Percentiles rank a stretch among this genome's conserved stretches.
phyloP scores from a whole-genome alignment of 1,284 basidiomycete genomes.

The Papiliotrema fonsecae region DNA sequence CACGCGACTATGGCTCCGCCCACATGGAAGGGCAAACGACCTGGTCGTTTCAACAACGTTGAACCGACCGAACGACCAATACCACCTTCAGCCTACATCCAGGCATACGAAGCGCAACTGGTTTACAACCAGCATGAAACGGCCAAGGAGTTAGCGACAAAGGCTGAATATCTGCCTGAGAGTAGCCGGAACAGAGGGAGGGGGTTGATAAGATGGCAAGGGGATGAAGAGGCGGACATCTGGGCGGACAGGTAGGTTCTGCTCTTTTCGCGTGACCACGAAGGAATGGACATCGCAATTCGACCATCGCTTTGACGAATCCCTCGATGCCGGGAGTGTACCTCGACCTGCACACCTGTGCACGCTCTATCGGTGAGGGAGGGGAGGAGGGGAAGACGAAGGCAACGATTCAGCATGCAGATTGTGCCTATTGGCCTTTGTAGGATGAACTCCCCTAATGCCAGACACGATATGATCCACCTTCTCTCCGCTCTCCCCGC shows the following conservation, averaged over 20 bases:
- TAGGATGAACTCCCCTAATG: too few relatives aligned
- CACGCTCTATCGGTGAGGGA: too few relatives aligned
- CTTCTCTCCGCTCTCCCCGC: constrained; percentile 54
- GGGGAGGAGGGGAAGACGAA: too few relatives aligned
- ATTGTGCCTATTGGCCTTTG: too few relatives aligned
- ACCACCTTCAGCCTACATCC: constrained; percentile 19
- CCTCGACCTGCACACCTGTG: too few relatives aligned
- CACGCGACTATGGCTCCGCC: too few relatives aligned
- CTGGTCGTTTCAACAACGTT: neutral
- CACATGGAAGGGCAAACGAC: neutral
- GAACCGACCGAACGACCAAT: neutral
- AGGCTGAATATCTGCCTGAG: constrained; percentile 1
- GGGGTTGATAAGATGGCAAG: constrained; percentile 25
- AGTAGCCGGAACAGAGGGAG: constrained; percentile 2
- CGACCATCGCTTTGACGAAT: neutral
- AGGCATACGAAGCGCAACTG: constrained; percentile 41
- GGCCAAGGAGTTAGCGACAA: constrained; percentile 5
- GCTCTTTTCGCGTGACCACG: neutral
- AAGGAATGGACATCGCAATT: neutral
- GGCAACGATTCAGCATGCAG: too few relatives aligned
- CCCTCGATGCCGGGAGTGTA: too few relatives aligned
- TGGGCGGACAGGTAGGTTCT: constrained; percentile 39
- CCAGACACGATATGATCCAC: constrained; percentile 73
- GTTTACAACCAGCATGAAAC: constrained; percentile 15
- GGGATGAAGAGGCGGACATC: constrained; percentile 15